These are phyloP conservation scores for Trichomonas gallinae DNA, from an alignment of 208 protist species.

Conservation along the genomic window DNA sequence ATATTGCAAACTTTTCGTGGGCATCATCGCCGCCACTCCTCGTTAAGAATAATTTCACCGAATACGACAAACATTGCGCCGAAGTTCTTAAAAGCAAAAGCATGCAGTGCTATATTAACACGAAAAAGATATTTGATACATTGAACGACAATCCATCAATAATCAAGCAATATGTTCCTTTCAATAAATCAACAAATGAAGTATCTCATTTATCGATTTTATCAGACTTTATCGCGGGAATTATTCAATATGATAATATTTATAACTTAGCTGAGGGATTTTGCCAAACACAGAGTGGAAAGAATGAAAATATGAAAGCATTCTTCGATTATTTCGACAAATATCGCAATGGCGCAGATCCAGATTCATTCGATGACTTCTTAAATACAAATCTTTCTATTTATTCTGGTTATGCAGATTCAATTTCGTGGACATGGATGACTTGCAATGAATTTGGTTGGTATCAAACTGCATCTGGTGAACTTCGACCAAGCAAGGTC, in stretches of 20 bases:
- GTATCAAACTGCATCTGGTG: background rate
- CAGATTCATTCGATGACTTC: background rate
- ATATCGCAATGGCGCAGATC: too few relatives aligned
- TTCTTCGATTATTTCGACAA: background rate
- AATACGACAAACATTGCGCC: background rate
- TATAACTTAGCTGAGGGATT: background rate
- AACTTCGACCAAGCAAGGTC: background rate
- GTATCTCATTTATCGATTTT: background rate
- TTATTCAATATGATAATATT: background rate
- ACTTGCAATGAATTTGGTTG: conserved; percentile 8
- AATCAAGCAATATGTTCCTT: background rate
- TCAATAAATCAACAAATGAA: background rate
- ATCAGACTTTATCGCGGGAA: background rate
- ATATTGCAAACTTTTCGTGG: background rate
- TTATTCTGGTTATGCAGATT: background rate
- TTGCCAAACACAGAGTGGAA: background rate
- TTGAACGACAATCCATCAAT: background rate
- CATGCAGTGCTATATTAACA: background rate
- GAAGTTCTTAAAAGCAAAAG: background rate
- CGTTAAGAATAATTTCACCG: background rate
- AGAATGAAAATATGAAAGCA: background rate
- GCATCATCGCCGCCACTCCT: background rate
- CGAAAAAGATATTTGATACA: background rate
- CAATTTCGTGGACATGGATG: background rate
- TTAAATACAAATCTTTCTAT: background rate